Base-by-base conservation (phyloP, 2,329 filamentous ascomycete species). In the Trichoderma sp. region DNA sequence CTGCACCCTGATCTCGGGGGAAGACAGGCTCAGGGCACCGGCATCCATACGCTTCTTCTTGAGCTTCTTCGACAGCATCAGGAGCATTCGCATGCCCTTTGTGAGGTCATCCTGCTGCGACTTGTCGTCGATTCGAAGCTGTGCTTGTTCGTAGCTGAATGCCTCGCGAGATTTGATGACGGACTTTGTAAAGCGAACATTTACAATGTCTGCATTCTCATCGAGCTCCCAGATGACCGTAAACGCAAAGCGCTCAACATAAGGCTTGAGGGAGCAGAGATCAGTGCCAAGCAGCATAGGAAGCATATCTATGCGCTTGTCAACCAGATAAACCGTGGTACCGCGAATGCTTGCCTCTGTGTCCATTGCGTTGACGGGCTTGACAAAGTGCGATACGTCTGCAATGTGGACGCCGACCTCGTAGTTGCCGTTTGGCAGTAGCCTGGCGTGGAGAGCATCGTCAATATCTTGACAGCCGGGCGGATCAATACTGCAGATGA, bases 271-370 rank as follows among this genome's bases (percentile, higher is more conserved):
- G 0, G 95, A 99, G 81, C 95, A 99, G 1, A 99, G 84, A 75
- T 99, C 94, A 0, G 95, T 99, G 68, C 95, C 95, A 13, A 99
- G 89, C 35, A 99, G 89, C 86, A 93, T 94, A 1, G 96, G 96
- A 78, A 99, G 86, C 96, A 99, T 99, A 83, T 99, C 96, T 74
- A 99, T 99, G 74, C 95, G 93, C 84, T 99, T 99, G 80, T 99
- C 95, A 3, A 99, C 95, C 17, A 99, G 84, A 77, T 99, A 99
- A 32, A 99, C 95, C 0, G 94, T 98, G 5, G 95, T 98, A 70
- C 95, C 95, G 74, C 95, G 90, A 75, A 97, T 88, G 76, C 93
- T 95, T 3, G 95, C 95, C 80, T 99, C 95, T 57, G 89, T 87
- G 77, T 99, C 96, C 95, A 99, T 99, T 64, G 95, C 91, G 75